Conservation (phyloP, 1,284 basidiomycete genomes). For the Phellopilus nigrolimitatus region DNA sequence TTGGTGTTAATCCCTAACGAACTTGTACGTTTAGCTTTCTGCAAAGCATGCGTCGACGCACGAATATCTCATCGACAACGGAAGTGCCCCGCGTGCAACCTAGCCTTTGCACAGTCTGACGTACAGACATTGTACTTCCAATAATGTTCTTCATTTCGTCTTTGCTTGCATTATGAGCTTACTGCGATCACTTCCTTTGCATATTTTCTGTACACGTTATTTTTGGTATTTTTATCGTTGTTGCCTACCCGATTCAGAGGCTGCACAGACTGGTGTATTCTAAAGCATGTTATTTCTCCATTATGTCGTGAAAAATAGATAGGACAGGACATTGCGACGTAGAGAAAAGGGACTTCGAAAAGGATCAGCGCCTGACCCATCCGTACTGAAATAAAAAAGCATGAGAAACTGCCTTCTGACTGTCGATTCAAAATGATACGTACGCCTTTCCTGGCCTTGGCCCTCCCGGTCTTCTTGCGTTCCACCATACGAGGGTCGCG, state of each 20-base stretch:
- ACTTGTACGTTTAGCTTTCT: constrained; percentile 64
- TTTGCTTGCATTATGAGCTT: not conserved
- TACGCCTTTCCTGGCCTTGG: constrained; percentile 90
- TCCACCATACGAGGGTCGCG: constrained; percentile 98
- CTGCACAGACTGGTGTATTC: constrained; percentile 10
- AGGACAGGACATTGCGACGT: not conserved
- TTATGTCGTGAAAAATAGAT: not conserved
- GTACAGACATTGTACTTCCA: constrained; percentile 86
- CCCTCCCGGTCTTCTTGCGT: constrained; percentile 90
- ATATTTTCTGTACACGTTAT: constrained; percentile 19
- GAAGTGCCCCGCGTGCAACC: constrained; percentile 91
- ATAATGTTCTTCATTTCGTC: constrained; percentile 31
- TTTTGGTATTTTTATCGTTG: constrained; percentile 19
- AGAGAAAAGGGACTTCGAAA: not conserved
- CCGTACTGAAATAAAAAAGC: constrained; percentile 56
- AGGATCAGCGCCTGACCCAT: constrained; percentile 89
- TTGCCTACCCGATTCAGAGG: constrained; percentile 7
- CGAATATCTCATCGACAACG: constrained; percentile 89
- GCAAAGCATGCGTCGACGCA: constrained; percentile 82
- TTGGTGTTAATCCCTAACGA: constrained; percentile 14
- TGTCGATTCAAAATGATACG: constrained; percentile 32
- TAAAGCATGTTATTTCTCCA: constrained; percentile 14
- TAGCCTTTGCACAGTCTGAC: constrained; percentile 83
- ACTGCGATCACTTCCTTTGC: constrained; percentile 14
- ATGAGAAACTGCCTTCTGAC: not conserved